Evolutionary conservation across 441 rosid genomes (phyloP).

Genomic region (Pelargonium hybrid): DNA sequence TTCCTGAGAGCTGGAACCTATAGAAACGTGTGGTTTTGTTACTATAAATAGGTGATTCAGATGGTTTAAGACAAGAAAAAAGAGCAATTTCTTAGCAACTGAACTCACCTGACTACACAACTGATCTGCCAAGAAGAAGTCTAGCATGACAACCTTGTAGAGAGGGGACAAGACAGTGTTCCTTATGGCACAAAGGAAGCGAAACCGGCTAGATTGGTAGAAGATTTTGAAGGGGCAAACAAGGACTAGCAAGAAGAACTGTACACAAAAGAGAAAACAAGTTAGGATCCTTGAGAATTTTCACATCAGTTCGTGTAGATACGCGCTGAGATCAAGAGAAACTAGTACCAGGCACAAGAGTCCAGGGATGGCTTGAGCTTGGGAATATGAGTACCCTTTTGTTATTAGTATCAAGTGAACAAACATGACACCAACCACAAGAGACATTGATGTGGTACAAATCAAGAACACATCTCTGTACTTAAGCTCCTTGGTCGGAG

Average conservation of each 20-base stretch:
- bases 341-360: conserved; percentile 51
- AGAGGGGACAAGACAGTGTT: conserved; percentile 82
- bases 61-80: neutral
- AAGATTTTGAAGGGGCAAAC: conserved; percentile 71
- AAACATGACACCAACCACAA: conserved; percentile 65
- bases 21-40: neutral
- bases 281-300: no score
- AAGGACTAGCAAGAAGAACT: conserved; percentile 50
- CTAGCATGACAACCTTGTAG: conserved; percentile 92
- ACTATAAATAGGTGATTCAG: no score
- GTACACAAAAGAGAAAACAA: conserved; percentile 13
- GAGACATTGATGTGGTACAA: conserved; percentile 68
- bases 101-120: conserved; percentile 78
- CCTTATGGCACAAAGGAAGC: conserved; percentile 56
- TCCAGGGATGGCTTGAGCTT: conserved; percentile 85
- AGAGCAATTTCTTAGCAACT: neutral
- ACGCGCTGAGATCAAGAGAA: no score
- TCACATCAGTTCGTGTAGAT: no score
- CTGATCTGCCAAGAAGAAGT: conserved; percentile 99
- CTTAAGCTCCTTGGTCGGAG: conserved; percentile 73
- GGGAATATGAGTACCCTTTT: conserved; percentile 53
- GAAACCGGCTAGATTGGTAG: conserved; percentile 63
- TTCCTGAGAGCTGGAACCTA: conserved; percentile 78
- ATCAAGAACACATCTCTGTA: conserved; percentile 83
- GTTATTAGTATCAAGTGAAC: conserved; percentile 60